Evolutionary conservation across 2,329 filamentous ascomycete species (phyloP), one percentile per base, ranked within the genome.

Genomic region (Calonectria ilicicola): DNA sequence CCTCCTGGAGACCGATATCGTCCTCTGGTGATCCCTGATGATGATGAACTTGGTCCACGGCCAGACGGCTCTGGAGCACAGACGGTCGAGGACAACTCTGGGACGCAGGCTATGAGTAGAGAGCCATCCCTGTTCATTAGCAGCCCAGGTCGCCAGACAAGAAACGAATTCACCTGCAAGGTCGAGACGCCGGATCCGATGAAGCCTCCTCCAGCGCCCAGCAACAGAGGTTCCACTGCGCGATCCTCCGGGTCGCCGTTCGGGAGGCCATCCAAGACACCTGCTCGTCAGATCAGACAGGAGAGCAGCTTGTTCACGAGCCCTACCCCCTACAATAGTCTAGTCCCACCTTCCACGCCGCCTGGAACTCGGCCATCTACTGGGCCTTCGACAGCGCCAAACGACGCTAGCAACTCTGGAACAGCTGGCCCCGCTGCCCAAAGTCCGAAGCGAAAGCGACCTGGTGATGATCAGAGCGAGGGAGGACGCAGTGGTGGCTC

Each of bases 281-380:
- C 74, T 0, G 21, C 1, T 3, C 67, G 66, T 10, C 49, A 69
- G 3, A 35, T 8, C 17, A 65, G 76, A 4, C 71, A 65, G n/a
- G 74, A 78, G 29, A 77, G 75, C 63, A 51, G 29, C 38, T 38
- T 79, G 12, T 78, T 79, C n/a, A 17, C 38, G 1, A 76, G 67
- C 32, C 67, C 76, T 8, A 77, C 76, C 1, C 44, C 60, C 7
- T 74, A 73, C 21, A 17, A 12, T 40, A n/a, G 19, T n/a, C 51
- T 75, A 1, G 65, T 73, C 17, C 58, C 10, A 7, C 32, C 35
- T 2, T 47, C 35, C 14, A 67, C n/a, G 26, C 23, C 44, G 63
- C 21, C 15, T 42, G 29, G 44, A 21, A 19, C 67, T 32, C 29
- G 17, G 17, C 44, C 19, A 6, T 14, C 9, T 42, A 70, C 62